These are phyloP conservation scores for Cyberlindnera saturnus DNA, from an alignment of 805 yeast species.

Conservation along the genomic window DNA sequence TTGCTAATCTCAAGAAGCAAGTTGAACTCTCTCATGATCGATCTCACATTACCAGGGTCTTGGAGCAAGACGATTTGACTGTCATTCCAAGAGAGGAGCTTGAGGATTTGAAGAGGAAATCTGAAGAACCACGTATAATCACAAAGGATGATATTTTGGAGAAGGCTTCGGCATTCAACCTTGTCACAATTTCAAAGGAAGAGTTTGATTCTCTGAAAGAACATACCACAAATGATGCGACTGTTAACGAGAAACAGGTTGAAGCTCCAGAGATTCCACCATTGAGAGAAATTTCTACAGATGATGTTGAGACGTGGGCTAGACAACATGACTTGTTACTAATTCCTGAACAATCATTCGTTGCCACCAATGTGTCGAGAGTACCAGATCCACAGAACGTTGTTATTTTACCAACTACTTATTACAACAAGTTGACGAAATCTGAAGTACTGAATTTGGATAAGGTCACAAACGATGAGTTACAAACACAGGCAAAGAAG, in stretches of 20 bases:
- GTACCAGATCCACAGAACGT: slow-evolving; percentile 50
- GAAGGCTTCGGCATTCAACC: slow-evolving; percentile 25
- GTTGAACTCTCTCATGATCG: not conserved
- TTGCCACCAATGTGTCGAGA: slow-evolving; percentile 56
- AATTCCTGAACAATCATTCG: slow-evolving; percentile 52
- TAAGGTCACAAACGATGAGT: slow-evolving; percentile 38
- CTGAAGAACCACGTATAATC: not conserved
- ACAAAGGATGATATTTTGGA: slow-evolving; percentile 9
- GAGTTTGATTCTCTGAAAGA: slow-evolving; percentile 26
- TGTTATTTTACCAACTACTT: slow-evolving; percentile 57
- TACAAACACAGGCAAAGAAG: slow-evolving; percentile 39
- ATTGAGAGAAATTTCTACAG: slow-evolving; percentile 1
- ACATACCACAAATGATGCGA: slow-evolving; percentile 8
- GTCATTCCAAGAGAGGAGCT: slow-evolving; percentile 6
- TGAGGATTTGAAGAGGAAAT: slow-evolving; percentile 2
- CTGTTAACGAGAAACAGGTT: not conserved
- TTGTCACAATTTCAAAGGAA: slow-evolving; percentile 26
- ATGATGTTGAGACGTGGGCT: slow-evolving; percentile 28
- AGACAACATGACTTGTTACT: slow-evolving; percentile 41
- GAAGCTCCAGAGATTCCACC: not conserved
- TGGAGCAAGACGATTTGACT: slow-evolving; percentile 1
- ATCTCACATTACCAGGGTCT: not conserved
- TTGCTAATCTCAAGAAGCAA: slow-evolving; percentile 9
- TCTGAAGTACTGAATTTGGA: slow-evolving; percentile 38
- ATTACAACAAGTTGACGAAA: slow-evolving; percentile 52